phyloP scores from a whole-genome alignment of 345 rosid genomes.

The Brassica juncea region DNA sequence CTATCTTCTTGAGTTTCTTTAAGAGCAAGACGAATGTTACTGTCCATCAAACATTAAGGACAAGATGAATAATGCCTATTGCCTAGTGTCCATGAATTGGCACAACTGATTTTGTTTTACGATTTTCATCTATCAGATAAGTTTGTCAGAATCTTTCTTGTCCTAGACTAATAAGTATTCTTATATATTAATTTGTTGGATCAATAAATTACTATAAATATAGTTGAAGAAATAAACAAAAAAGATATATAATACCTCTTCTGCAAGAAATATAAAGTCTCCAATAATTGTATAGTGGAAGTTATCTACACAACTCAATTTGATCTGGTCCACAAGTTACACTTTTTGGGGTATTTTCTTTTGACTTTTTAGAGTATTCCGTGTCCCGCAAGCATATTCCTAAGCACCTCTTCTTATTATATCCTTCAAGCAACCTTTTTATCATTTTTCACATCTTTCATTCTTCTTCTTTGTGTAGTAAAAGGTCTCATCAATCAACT shows the following conservation, averaged over 20 bases:
- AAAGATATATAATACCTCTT: background rate
- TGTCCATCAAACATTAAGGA: background rate
- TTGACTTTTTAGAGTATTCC: constrained; percentile 30
- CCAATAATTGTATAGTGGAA: constrained; percentile 13
- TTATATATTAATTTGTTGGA: background rate
- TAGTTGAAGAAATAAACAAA: background rate
- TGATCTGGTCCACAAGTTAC: constrained; percentile 36
- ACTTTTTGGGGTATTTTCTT: background rate
- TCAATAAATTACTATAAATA: background rate
- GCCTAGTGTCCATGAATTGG: background rate
- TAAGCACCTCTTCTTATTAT: constrained; percentile 14
- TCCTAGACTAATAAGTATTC: background rate
- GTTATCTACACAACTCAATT: constrained; percentile 35
- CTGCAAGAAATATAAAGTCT: background rate
- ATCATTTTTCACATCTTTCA: constrained; percentile 20
- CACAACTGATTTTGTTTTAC: background rate
- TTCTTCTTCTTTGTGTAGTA: constrained; percentile 8
- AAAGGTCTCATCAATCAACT: constrained; percentile 11
- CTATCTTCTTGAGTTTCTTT: constrained; percentile 20
- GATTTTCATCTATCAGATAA: background rate
- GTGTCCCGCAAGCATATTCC: constrained; percentile 43
- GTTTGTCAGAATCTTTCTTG: background rate
- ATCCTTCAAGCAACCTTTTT: constrained; percentile 35
- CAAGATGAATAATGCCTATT: constrained; percentile 5
- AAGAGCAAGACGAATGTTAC: background rate